These are phyloP conservation scores for Fusarium pseudograminearum DNA, from an alignment of 2,329 filamentous ascomycete genomes.

Conservation along the genomic window DNA sequence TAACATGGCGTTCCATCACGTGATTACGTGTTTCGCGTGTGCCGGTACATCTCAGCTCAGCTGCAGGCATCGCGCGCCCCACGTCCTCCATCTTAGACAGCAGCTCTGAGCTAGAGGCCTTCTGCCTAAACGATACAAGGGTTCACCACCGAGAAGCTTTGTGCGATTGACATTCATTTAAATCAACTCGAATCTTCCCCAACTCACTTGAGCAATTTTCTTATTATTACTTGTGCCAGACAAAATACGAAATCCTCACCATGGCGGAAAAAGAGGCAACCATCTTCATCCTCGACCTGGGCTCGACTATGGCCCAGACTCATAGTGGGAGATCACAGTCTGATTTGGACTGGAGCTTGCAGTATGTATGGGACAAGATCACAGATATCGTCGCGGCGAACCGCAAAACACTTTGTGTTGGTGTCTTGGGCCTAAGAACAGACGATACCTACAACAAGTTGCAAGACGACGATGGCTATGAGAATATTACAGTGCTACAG, in stretches of 20 bases:
- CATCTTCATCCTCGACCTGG: slow-evolving; percentile 91
- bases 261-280: slow-evolving; percentile 97
- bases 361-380: slow-evolving; percentile 93
- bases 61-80: slow-evolving; percentile 9
- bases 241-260: slow-evolving; percentile 39
- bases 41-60: neutral
- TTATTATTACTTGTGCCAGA: neutral
- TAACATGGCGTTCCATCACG: neutral
- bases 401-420: slow-evolving; percentile 75
- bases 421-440: slow-evolving; percentile 87
- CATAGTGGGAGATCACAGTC: slow-evolving; percentile 78
- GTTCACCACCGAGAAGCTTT: slow-evolving; percentile 37
- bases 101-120: slow-evolving; percentile 19
- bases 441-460: slow-evolving; percentile 80
- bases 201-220: neutral
- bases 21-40: slow-evolving; percentile 2
- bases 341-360: slow-evolving; percentile 89
- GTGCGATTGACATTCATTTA: slow-evolving; percentile 23
- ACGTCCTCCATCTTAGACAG: slow-evolving; percentile 5
- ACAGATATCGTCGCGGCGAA: slow-evolving; percentile 76
- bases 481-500: slow-evolving; percentile 85
- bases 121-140: slow-evolving; percentile 47
- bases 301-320: slow-evolving; percentile 82
- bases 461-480: slow-evolving; percentile 77
- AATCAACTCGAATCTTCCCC: slow-evolving; percentile 1